Conservation (phyloP, 768 basidiomycete genomes). For the Boletus rubescentipes region DNA sequence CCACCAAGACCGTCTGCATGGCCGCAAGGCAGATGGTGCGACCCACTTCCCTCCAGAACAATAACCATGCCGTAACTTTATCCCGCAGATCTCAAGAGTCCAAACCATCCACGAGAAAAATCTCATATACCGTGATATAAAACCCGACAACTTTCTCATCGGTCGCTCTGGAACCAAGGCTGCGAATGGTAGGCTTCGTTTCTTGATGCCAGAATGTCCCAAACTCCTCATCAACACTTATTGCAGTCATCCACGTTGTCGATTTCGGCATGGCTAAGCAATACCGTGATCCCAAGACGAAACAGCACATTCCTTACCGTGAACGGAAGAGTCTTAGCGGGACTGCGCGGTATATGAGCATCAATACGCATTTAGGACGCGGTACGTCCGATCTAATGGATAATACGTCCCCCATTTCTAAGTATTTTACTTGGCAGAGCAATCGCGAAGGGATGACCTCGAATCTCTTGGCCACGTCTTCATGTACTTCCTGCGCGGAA, state of each 20-base stretch:
- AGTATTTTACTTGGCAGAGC: constrained; percentile 47
- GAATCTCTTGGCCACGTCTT: constrained; percentile 99
- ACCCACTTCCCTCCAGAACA: not conserved
- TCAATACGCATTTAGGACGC: constrained; percentile 97
- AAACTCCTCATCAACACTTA: not conserved
- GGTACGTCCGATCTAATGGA: constrained; percentile 47
- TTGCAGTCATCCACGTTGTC: constrained; percentile 82
- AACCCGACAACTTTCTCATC: constrained; percentile 98
- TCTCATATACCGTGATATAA: constrained; percentile 99
- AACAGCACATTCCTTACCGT: constrained; percentile 98
- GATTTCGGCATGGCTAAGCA: constrained; percentile 99
- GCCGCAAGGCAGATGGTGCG: constrained; percentile 94
- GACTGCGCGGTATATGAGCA: constrained; percentile 99
- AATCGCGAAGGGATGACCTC: constrained; percentile 93
- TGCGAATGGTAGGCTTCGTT: constrained; percentile 58
- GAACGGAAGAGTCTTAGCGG: constrained; percentile 97
- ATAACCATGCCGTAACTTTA: constrained; percentile 2
- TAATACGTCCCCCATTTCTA: constrained; percentile 3
- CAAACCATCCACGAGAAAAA: constrained; percentile 99
- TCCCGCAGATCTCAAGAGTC: constrained; percentile 78
- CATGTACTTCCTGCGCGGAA: constrained; percentile 98
- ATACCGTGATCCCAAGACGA: constrained; percentile 98
- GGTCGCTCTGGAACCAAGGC: constrained; percentile 91
- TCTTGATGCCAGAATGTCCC: not conserved
- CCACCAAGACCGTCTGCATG: constrained; percentile 98